Base-by-base conservation (phyloP, 805 yeast genomes). In the Candida gorgasii region DNA sequence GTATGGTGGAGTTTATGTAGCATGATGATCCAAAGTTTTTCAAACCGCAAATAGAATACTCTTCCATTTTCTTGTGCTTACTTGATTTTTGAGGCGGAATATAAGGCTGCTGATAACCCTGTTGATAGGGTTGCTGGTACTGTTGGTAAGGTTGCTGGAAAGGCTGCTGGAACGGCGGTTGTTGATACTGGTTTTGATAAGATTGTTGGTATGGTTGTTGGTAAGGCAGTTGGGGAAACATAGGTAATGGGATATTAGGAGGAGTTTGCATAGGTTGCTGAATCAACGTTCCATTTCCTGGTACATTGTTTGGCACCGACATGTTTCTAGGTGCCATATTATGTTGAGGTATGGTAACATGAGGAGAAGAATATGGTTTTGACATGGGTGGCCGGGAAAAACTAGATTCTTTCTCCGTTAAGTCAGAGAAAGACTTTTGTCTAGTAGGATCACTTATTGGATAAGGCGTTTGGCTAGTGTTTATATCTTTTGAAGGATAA, bases 21-120 rank as follows among this genome's bases (percentile, higher is more conserved):
- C 95, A 86, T 0, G 90, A 82, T 31, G 82, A 82, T 0, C 89
- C 89, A 61, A 77, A 67, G 54, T 86, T 86, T 46, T 76, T 65
- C 39, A 86, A 59, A 0, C 90, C 87, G 41, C 86, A 80, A 12
- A 81, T 69, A 1, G 78, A 67, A 38, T 71, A 58, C 8, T 76
- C 63, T 12, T 72, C 73, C 70, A 48, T 60, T 17, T 36, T 41
- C 8, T 16, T 20, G 17, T 15, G 14, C 18, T 42, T 42, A 16
- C 8, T 14, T 23, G 43, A 14, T 27, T 32, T 39, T 6, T 15
- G 43, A 24, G 33, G 7, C 9, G 8, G 35, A 3, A 13, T 3
- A 13, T 18, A 40, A 13, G 22, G 9, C 9, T 6, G 17, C 5
- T 15, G 29, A 3, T 22, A 28, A 8, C 17, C 12, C 13, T 28